These are phyloP conservation scores for Rhynchosporium secalis DNA, from an alignment of 2,329 filamentous ascomycete species.

Conservation along the genomic window DNA sequence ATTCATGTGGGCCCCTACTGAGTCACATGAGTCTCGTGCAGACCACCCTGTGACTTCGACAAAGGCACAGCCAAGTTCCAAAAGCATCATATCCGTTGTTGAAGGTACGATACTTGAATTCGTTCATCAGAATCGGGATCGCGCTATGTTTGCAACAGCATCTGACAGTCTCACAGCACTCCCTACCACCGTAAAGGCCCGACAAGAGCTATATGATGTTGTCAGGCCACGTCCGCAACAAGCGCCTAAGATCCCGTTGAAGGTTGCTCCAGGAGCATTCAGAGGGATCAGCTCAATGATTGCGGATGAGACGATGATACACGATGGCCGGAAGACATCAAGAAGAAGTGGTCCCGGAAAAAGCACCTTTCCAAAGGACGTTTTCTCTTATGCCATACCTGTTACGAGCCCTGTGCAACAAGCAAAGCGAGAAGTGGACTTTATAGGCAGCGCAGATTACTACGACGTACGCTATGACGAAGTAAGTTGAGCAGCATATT, in stretches of 20 bases:
- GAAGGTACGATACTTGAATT: background rate
- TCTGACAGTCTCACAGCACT: background rate
- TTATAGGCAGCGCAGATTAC: conserved; percentile 7
- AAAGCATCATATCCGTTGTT: background rate
- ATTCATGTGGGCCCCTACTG: background rate
- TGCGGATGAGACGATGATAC: too few species aligned
- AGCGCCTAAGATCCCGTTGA: background rate
- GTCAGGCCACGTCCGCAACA: background rate
- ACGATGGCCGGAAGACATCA: background rate
- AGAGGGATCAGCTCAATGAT: too few species aligned
- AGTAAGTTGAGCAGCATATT: background rate
- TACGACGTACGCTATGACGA: background rate
- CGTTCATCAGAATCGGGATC: background rate
- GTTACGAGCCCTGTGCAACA: conserved; percentile 6
- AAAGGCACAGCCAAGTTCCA: background rate
- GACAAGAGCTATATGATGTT: background rate
- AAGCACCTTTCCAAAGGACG: background rate
- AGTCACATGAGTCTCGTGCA: background rate
- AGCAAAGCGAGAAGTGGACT: conserved; percentile 1
- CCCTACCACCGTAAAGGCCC: background rate
- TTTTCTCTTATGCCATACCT: background rate
- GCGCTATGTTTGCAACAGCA: background rate
- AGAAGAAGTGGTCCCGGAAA: background rate
- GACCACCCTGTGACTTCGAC: background rate
- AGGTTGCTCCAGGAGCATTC: too few species aligned